A percentile compares a stretch with the other conserved stretches of the same genome.
Evolutionary conservation across 2,329 filamentous ascomycete genomes (phyloP).

Genomic region (Davidsoniella neocaledoniae): DNA sequence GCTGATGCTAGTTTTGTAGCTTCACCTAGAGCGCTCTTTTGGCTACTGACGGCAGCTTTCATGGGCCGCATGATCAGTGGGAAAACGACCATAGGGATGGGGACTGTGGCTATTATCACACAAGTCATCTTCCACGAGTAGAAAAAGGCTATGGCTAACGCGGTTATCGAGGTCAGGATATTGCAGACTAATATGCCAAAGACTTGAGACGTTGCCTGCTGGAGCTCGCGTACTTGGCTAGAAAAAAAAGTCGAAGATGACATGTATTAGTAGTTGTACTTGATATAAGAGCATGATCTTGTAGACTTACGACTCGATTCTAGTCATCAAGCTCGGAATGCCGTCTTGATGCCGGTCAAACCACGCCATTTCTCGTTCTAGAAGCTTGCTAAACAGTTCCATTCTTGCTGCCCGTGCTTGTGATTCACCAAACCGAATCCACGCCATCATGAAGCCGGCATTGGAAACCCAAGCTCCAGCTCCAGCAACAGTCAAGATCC

Average conservation of each 20-base stretch:
- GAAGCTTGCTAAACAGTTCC: constrained; percentile 47
- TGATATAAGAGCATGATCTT: background rate
- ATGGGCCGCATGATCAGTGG: constrained; percentile 42
- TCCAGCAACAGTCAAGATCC: constrained; percentile 47
- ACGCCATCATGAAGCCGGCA: constrained; percentile 48
- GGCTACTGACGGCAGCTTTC: constrained; percentile 47
- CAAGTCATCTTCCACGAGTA: constrained; percentile 74
- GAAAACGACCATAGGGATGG: constrained; percentile 46
- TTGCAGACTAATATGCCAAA: constrained; percentile 54
- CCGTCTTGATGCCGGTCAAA: constrained; percentile 62
- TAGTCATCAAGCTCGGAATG: constrained; percentile 50
- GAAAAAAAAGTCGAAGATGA: background rate
- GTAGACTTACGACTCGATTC: constrained; percentile 51
- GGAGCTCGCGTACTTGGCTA: constrained; percentile 70
- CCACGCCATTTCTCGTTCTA: constrained; percentile 65
- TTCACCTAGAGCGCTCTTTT: constrained; percentile 48
- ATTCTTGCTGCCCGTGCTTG: constrained; percentile 53
- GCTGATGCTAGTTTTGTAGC: constrained; percentile 58
- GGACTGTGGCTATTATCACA: constrained; percentile 57
- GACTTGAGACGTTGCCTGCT: constrained; percentile 63
- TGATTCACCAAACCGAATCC: constrained; percentile 65
- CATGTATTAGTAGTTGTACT: too few species aligned
- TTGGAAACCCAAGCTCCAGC: constrained; percentile 49
- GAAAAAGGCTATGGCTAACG: constrained; percentile 55
- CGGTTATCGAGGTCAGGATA: constrained; percentile 44